A percentile compares a stretch with the other conserved stretches of the same genome.
Conservation (phyloP, 75 land plant species). For the Gnetum montanum region DNA sequence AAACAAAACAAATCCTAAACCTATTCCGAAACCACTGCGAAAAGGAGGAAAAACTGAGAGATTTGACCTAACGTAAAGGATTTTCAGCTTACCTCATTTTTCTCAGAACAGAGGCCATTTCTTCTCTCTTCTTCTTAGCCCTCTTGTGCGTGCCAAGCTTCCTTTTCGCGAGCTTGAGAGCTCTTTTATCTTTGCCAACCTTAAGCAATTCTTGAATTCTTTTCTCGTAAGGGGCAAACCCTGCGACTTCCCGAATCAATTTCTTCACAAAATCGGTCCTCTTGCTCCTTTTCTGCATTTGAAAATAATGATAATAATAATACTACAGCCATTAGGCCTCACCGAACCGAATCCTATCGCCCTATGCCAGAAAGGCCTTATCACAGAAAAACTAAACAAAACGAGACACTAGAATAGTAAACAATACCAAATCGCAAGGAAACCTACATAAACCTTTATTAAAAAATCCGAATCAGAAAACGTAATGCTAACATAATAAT, state of each 20-base stretch:
- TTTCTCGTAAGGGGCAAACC: conserved; percentile 96
- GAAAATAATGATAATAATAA: not conserved
- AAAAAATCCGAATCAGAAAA: too few species aligned
- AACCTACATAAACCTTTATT: too few species aligned
- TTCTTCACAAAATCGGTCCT: conserved; percentile 64
- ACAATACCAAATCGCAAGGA: too few species aligned
- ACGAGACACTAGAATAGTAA: too few species aligned
- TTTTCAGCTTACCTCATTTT: conserved; percentile 93
- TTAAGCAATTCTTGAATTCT: conserved; percentile 84
- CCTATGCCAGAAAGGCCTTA: too few species aligned
- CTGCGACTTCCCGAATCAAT: conserved; percentile 85
- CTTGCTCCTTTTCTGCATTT: conserved; percentile 67
- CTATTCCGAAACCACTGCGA: too few species aligned
- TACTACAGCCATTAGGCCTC: too few species aligned
- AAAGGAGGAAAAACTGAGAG: too few species aligned
- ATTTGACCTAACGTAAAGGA: too few species aligned
- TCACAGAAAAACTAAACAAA: too few species aligned
- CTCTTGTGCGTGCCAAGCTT: conserved; percentile 92
- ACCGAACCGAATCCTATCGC: too few species aligned
- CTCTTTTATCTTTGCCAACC: conserved; percentile 92
- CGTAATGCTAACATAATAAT: not conserved
- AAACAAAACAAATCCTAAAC: too few species aligned
- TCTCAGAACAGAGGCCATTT: conserved; percentile 74
- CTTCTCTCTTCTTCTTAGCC: conserved; percentile 95
- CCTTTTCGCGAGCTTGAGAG: conserved; percentile 85